These are phyloP conservation scores for Tylopilus sp. DNA, from an alignment of 768 basidiomycete genomes.

Conservation along the genomic window DNA sequence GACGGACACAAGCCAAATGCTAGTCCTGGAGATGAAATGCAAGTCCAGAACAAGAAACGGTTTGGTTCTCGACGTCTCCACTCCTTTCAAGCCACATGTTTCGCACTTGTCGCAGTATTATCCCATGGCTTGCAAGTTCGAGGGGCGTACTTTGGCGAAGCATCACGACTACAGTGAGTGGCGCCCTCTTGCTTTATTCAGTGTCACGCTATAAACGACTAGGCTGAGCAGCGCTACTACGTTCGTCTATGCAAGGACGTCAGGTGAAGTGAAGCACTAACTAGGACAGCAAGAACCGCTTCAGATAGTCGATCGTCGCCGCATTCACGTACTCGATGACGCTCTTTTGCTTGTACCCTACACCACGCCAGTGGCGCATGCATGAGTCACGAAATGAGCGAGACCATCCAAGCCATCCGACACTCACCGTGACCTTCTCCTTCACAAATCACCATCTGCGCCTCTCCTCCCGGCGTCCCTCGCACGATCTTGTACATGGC, in stretches of 20 bases:
- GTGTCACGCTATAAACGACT: constrained; percentile 4
- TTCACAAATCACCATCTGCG: constrained; percentile 39
- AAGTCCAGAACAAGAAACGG: background rate
- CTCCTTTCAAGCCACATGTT: background rate
- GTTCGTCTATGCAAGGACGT: background rate
- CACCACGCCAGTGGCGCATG: background rate
- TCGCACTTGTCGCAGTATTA: background rate
- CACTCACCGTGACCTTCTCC: constrained; percentile 41
- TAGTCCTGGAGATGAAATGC: background rate
- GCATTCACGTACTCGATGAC: constrained; percentile 42
- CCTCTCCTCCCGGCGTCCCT: constrained; percentile 21
- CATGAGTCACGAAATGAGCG: constrained; percentile 2
- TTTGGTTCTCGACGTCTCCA: no score
- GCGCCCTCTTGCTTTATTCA: background rate
- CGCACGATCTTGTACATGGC: constrained; percentile 35
- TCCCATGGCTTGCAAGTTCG: no score
- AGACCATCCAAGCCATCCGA: background rate
- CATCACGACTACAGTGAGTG: background rate
- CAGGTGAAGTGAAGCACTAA: constrained; percentile 1
- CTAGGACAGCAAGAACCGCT: constrained; percentile 31
- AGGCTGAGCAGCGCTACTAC: background rate
- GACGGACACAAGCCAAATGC: background rate
- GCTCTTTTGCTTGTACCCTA: constrained; percentile 42
- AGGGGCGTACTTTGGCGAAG: background rate
- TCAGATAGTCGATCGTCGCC: constrained; percentile 36